Evolutionary conservation across 805 yeast genomes (phyloP).

Genomic region (Wickerhamiella kazuoi): DNA sequence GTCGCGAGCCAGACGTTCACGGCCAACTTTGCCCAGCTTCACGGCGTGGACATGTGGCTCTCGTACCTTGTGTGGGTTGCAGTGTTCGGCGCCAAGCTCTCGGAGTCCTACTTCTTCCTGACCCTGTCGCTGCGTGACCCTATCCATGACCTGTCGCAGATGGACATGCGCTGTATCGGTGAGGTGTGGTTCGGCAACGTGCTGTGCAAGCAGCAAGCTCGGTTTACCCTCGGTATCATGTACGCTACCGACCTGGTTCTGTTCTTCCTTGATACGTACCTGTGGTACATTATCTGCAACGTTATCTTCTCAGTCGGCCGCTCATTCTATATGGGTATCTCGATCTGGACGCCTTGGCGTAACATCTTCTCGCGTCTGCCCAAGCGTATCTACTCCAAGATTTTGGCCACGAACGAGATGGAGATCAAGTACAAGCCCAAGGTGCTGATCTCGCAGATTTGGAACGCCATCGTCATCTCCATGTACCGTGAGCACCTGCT

Average conservation of each 20-base stretch:
- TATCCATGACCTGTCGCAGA: slow-evolving; percentile 68
- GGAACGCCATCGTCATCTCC: slow-evolving; percentile 97
- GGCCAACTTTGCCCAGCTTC: slow-evolving; percentile 65
- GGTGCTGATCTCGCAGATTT: slow-evolving; percentile 92
- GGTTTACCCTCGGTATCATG: slow-evolving; percentile 83
- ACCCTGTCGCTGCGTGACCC: slow-evolving; percentile 85
- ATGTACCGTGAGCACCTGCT: slow-evolving; percentile 98
- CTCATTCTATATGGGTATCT: slow-evolving; percentile 96
- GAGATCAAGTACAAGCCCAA: slow-evolving; percentile 97
- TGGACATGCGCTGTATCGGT: slow-evolving; percentile 88
- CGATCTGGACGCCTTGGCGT: slow-evolving; percentile 99
- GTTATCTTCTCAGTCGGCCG: slow-evolving; percentile 92
- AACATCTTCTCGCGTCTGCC: slow-evolving; percentile 95
- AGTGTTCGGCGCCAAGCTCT: slow-evolving; percentile 74
- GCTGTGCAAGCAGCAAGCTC: slow-evolving; percentile 74
- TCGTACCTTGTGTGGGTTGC: slow-evolving; percentile 81
- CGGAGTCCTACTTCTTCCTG: slow-evolving; percentile 87
- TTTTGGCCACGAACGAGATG: slow-evolving; percentile 96
- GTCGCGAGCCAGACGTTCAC: slow-evolving; percentile 93
- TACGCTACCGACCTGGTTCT: slow-evolving; percentile 77
- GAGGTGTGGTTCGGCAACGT: slow-evolving; percentile 70
- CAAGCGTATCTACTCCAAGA: slow-evolving; percentile 95
- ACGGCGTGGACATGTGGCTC: slow-evolving; percentile 89
- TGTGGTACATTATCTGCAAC: slow-evolving; percentile 96
- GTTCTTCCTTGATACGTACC: slow-evolving; percentile 95